Conservation (phyloP, 2,329 filamentous ascomycete genomes). For the Sporothrix brasiliensis region DNA sequence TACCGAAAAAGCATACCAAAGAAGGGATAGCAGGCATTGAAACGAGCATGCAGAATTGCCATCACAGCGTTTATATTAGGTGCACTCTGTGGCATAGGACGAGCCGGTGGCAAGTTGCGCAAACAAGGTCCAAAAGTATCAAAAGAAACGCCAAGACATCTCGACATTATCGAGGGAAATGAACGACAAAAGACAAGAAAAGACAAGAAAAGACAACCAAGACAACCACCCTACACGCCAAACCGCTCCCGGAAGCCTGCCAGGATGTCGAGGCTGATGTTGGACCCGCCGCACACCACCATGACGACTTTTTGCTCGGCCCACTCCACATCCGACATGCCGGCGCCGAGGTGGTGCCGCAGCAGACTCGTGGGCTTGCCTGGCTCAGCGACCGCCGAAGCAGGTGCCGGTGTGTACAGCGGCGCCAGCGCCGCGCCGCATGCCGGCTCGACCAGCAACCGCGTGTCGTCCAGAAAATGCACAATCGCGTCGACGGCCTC, state of each 20-base stretch:
- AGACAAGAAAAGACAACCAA: not conserved
- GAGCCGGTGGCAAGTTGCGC: not conserved
- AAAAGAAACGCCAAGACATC: not conserved
- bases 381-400: not conserved
- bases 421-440: slow-evolving; percentile 80
- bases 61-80: not conserved
- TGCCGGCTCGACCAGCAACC: slow-evolving; percentile 78
- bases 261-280: slow-evolving; percentile 65
- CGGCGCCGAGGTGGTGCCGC: slow-evolving; percentile 60
- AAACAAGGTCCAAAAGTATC: not conserved
- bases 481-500: slow-evolving; percentile 79
- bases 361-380: slow-evolving; percentile 43
- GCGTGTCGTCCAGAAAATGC: slow-evolving; percentile 77
- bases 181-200: not conserved
- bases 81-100: not conserved
- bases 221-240: slow-evolving; percentile 38
- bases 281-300: slow-evolving; percentile 79
- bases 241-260: slow-evolving; percentile 59
- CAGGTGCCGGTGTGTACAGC: slow-evolving; percentile 55
- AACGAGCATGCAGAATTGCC: not conserved
- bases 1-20: slow-evolving; percentile 30
- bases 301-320: slow-evolving; percentile 74
- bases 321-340: slow-evolving; percentile 59
- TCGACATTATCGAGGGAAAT: not conserved
- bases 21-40: not conserved